These are phyloP conservation scores for Solanum chiquidenum DNA, from an alignment of 257 asterid species.

Conservation along the genomic window DNA sequence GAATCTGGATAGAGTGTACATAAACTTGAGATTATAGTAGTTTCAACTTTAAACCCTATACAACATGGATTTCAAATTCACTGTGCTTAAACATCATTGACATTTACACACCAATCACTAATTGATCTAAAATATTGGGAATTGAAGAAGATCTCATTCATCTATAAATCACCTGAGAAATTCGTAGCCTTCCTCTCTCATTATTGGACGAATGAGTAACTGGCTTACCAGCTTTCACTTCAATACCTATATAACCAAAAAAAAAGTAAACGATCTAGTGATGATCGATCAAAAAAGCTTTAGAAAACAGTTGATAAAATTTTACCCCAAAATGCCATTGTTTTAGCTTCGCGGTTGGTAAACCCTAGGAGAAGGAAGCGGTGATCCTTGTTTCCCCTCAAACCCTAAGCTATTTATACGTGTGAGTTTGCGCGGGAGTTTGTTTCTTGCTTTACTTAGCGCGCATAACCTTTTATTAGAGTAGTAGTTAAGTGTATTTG, in stretches of 20 bases:
- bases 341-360: background rate
- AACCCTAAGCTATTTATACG: constrained; percentile 22
- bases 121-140: background rate
- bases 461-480: background rate
- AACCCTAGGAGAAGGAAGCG: constrained; percentile 20
- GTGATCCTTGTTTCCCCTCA: background rate
- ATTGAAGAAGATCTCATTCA: background rate
- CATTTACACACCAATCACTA: background rate
- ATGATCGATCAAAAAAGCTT: background rate
- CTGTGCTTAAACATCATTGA: background rate
- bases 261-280: background rate
- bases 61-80: background rate
- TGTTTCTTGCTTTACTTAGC: background rate
- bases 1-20: background rate
- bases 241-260: constrained; percentile 36
- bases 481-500: background rate
- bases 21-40: background rate
- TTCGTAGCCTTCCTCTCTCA: constrained; percentile 60
- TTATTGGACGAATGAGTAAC: constrained; percentile 42
- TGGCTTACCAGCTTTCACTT: constrained; percentile 66
- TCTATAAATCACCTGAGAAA: constrained; percentile 52
- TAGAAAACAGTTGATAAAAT: background rate
- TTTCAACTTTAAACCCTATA: background rate
- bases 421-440: constrained; percentile 18
- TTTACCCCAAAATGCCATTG: constrained; percentile 70